These are phyloP conservation scores for Heterobasidion occidentale DNA, from an alignment of 1,284 basidiomycete genomes.

Conservation along the genomic window DNA sequence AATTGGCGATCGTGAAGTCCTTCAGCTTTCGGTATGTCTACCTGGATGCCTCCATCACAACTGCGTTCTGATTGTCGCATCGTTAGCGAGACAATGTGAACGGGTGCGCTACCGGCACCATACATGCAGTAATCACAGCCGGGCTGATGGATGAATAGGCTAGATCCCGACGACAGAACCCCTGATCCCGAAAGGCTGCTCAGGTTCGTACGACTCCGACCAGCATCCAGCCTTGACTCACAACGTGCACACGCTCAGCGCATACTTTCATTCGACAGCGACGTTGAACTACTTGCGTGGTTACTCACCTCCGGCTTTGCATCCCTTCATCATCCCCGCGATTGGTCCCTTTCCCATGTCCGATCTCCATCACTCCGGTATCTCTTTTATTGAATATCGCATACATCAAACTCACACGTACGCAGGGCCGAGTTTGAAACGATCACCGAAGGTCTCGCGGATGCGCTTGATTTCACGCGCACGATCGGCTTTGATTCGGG, in stretches of 20 bases:
- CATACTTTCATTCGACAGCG: constrained; percentile 93
- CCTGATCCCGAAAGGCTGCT: constrained; percentile 88
- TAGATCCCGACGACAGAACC: constrained; percentile 68
- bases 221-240: background rate
- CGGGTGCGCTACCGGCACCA: constrained; percentile 38
- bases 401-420: no score
- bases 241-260: constrained; percentile 35
- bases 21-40: constrained; percentile 67
- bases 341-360: constrained; percentile 92
- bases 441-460: constrained; percentile 80
- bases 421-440: constrained; percentile 73
- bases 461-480: constrained; percentile 89
- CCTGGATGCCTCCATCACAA: background rate
- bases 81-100: constrained; percentile 92
- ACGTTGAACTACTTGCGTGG: constrained; percentile 90
- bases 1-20: constrained; percentile 57
- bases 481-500: constrained; percentile 73
- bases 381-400: constrained; percentile 8
- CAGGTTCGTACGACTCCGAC: constrained; percentile 33
- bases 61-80: background rate
- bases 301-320: constrained; percentile 90
- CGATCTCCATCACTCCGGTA: constrained; percentile 71
- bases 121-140: background rate
- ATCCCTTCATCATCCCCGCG: constrained; percentile 81
- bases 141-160: constrained; percentile 26